Percentiles rank a stretch among this genome's conserved stretches.
Conservation (phyloP, 2,329 filamentous ascomycete genomes). For the Phialocephala subalpina region DNA sequence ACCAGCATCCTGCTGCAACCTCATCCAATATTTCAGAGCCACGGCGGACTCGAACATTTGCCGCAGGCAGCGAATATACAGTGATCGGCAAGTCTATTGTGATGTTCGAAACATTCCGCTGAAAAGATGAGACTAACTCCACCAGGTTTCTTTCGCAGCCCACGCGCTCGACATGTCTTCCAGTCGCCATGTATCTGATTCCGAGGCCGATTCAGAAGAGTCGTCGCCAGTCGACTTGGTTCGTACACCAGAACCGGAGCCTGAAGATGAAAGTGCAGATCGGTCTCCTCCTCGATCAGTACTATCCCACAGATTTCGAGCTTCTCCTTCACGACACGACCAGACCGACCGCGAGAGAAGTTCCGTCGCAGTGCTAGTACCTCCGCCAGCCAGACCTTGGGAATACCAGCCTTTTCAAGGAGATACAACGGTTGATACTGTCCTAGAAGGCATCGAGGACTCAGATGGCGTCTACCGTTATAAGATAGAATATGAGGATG, state of each 20-base stretch:
- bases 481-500: conserved; percentile 44
- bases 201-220: conserved; percentile 3
- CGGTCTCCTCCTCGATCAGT: conserved; percentile 30
- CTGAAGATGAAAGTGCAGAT: conserved; percentile 15
- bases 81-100: not conserved
- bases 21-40: not conserved
- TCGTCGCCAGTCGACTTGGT: conserved; percentile 20
- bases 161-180: conserved; percentile 24
- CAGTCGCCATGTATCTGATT: conserved; percentile 29
- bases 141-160: not conserved
- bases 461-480: conserved; percentile 36
- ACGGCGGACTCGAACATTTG: not conserved
- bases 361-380: conserved; percentile 37
- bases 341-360: conserved; percentile 18
- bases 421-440: conserved; percentile 41
- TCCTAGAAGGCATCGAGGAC: conserved; percentile 37
- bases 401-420: conserved; percentile 40
- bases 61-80: not conserved
- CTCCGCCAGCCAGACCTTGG: conserved; percentile 37
- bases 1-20: not conserved
- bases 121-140: not conserved
- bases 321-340: conserved; percentile 20
- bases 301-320: conserved; percentile 37
- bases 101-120: not conserved
- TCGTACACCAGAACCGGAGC: conserved; percentile 26